Evolutionary conservation across 768 basidiomycete genomes (phyloP).

Genomic region (Tulasnella sp.): DNA sequence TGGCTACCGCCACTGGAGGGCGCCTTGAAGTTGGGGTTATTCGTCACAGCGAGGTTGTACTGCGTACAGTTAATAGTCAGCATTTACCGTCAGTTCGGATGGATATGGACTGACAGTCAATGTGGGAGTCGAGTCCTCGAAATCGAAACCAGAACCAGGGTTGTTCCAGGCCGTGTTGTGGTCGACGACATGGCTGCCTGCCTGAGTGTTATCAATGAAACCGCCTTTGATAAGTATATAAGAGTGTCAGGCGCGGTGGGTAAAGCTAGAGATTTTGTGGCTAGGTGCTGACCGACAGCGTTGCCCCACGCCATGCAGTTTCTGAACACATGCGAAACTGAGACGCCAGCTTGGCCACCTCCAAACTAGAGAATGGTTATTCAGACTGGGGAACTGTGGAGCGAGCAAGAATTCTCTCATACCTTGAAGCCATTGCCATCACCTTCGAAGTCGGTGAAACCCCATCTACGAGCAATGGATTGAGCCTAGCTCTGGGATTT

Average conservation of each 20-base stretch:
- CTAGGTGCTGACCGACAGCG: not conserved
- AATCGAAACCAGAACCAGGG: constrained; percentile 23
- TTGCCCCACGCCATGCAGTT: constrained; percentile 27
- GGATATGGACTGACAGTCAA: not conserved
- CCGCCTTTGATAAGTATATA: not conserved
- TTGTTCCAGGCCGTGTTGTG: constrained; percentile 28
- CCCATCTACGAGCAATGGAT: not conserved
- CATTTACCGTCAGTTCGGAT: no score
- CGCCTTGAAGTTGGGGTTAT: constrained; percentile 25
- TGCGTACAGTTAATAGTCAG: not conserved
- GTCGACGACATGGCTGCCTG: constrained; percentile 10
- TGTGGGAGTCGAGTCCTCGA: constrained; percentile 1
- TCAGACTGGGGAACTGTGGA: not conserved
- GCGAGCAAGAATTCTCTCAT: not conserved
- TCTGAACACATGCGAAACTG: constrained; percentile 20
- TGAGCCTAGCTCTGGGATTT: not conserved
- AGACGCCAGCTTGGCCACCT: not conserved
- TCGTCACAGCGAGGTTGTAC: constrained; percentile 22
- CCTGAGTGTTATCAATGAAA: constrained; percentile 23
- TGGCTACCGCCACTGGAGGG: constrained; percentile 20
- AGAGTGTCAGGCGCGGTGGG: not conserved
- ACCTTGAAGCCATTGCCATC: not conserved
- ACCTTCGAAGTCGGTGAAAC: not conserved
- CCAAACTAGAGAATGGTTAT: not conserved
- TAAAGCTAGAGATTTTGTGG: not conserved